Conservation (phyloP, 306 rosid genomes). For the Gleditsia sinensis region DNA sequence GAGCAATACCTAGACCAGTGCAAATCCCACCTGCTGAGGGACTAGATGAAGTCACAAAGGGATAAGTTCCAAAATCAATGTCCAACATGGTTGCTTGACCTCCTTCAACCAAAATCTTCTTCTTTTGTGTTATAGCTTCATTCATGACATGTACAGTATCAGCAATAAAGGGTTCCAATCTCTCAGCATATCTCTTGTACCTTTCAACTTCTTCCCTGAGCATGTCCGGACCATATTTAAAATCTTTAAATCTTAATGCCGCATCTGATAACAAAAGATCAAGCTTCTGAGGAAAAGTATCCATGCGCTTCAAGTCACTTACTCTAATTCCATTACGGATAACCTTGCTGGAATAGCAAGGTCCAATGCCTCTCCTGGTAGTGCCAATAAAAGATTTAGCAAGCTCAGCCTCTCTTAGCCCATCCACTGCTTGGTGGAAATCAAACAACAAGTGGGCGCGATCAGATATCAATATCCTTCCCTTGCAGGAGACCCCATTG, state of each 20-base stretch:
- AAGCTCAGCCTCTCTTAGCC: slow-evolving; percentile 87
- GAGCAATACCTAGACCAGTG: slow-evolving; percentile 95
- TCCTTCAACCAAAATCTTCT: slow-evolving; percentile 93
- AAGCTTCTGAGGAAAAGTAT: slow-evolving; percentile 84
- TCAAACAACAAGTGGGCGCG: slow-evolving; percentile 92
- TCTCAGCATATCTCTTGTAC: slow-evolving; percentile 90
- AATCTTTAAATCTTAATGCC: slow-evolving; percentile 76
- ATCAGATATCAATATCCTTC: slow-evolving; percentile 89
- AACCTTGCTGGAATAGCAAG: slow-evolving; percentile 89
- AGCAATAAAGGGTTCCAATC: slow-evolving; percentile 89
- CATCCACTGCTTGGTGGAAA: slow-evolving; percentile 89
- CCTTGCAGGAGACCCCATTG: slow-evolving; percentile 83
- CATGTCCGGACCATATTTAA: slow-evolving; percentile 72
- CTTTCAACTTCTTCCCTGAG: slow-evolving; percentile 84
- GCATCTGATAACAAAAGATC: slow-evolving; percentile 83
- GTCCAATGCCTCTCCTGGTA: slow-evolving; percentile 98
- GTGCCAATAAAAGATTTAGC: slow-evolving; percentile 96
- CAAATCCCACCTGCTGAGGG: slow-evolving; percentile 98
- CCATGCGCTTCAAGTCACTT: slow-evolving; percentile 84
- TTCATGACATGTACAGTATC: slow-evolving; percentile 85
- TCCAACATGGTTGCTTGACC: slow-evolving; percentile 98
- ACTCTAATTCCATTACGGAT: slow-evolving; percentile 93
- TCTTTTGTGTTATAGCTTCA: slow-evolving; percentile 76
- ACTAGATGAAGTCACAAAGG: slow-evolving; percentile 94
- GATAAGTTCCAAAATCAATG: slow-evolving; percentile 96